phyloP scores from a whole-genome alignment of 345 rosid genomes.

The Rhizophora apiculata region DNA sequence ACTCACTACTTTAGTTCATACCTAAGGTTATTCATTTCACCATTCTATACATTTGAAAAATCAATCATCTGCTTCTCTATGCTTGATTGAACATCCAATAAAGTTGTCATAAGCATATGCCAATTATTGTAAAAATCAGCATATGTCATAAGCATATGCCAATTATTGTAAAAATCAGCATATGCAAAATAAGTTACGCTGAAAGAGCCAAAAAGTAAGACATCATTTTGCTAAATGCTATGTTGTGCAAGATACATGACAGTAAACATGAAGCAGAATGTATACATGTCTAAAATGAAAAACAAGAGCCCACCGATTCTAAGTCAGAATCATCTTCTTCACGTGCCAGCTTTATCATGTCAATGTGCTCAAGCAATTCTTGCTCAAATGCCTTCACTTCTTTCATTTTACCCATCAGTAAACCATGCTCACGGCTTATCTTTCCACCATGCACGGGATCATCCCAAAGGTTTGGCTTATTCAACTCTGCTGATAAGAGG shows the following conservation, averaged over 20 bases:
- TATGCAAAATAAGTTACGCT: neutral
- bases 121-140: neutral
- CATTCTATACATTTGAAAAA: neutral
- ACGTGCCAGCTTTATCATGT: slow-evolving; percentile 86
- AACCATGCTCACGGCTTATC: slow-evolving; percentile 88
- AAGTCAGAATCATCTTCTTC: slow-evolving; percentile 84
- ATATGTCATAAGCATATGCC: neutral
- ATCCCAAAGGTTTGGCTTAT: slow-evolving; percentile 76
- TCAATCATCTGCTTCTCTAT: neutral
- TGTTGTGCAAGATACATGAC: slow-evolving; percentile 1
- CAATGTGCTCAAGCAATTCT: slow-evolving; percentile 87
- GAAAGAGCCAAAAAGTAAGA: neutral
- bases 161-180: neutral
- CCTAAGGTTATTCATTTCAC: neutral
- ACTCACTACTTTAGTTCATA: neutral
- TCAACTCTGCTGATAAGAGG: slow-evolving; percentile 60
- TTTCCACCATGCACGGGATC: slow-evolving; percentile 86
- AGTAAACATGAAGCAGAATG: slow-evolving; percentile 22
- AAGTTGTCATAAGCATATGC: too few species aligned
- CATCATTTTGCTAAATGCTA: neutral
- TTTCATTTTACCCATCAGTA: slow-evolving; percentile 63
- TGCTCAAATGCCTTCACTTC: slow-evolving; percentile 69
- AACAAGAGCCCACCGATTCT: slow-evolving; percentile 82
- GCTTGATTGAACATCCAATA: neutral
- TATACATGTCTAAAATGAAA: slow-evolving; percentile 70